phyloP scores from a whole-genome alignment of 2,329 filamentous ascomycete genomes.

The Trichophyton simii region DNA sequence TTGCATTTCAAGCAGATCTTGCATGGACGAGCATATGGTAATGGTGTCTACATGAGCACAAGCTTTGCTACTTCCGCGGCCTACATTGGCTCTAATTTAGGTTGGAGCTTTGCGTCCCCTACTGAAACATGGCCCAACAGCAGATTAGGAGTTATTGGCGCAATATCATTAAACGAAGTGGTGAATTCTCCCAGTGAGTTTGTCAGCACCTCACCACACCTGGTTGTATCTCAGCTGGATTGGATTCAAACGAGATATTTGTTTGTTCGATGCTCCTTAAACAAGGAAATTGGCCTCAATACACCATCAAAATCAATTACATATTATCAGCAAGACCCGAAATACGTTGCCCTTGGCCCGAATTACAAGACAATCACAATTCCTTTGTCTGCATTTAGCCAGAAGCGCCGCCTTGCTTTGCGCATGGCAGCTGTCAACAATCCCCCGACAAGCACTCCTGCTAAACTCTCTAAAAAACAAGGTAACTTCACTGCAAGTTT shows the following conservation, averaged over 20 bases:
- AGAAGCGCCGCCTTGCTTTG: conserved; percentile 28
- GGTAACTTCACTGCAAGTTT: too few relatives aligned
- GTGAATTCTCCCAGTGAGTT: conserved; percentile 61
- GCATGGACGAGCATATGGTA: conserved; percentile 59
- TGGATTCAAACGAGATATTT: conserved; percentile 89
- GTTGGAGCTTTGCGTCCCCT: neutral
- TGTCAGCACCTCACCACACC: conserved; percentile 42
- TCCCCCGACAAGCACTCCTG: neutral
- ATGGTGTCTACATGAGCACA: conserved; percentile 71
- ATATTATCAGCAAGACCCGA: conserved; percentile 28
- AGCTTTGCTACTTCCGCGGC: conserved; percentile 43
- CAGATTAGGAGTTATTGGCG: conserved; percentile 44
- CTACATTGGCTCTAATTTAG: conserved; percentile 32
- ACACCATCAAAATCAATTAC: neutral
- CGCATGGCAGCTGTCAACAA: neutral
- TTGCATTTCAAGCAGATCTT: conserved; percentile 53
- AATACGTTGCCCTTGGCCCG: conserved; percentile 31
- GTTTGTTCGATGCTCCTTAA: conserved; percentile 42
- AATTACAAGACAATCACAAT: conserved; percentile 33
- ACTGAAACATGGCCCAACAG: conserved; percentile 52
- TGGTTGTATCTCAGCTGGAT: conserved; percentile 61
- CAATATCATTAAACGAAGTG: conserved; percentile 71
- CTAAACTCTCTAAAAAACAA: neutral
- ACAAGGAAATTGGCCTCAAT: neutral
- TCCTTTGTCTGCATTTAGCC: conserved; percentile 40